Conservation (phyloP, 176 grass and related monocot species). For the Puya raimondii region DNA sequence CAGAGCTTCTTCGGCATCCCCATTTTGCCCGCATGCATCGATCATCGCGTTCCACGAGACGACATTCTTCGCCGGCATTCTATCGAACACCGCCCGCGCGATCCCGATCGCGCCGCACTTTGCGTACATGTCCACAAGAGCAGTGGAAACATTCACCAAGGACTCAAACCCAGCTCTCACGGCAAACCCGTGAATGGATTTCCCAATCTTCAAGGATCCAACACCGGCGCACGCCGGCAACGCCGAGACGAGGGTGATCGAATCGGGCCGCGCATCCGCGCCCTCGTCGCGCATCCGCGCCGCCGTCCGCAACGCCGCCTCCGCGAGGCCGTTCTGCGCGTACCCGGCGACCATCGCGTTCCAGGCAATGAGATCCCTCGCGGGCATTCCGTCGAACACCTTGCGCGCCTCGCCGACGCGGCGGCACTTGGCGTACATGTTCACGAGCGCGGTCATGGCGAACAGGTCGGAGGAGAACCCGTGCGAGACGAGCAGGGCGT, state of each 20-base stretch:
- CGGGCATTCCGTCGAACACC: conserved; percentile 51
- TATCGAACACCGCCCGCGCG: conserved; percentile 23
- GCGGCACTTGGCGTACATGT: conserved; percentile 31
- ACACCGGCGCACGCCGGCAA: conserved; percentile 29
- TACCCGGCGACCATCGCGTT: conserved; percentile 44
- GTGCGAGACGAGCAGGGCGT: conserved; percentile 14
- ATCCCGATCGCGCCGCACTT: conserved; percentile 34
- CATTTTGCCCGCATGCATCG: conserved; percentile 32
- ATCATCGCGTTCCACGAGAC: conserved; percentile 65
- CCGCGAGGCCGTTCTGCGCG: conserved; percentile 32
- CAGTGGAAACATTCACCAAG: conserved; percentile 48
- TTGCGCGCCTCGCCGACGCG: conserved; percentile 23
- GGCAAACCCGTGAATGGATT: conserved; percentile 30
- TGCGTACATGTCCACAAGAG: conserved; percentile 45
- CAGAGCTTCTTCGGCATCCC: conserved; percentile 28
- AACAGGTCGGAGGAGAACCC: conserved; percentile 7
- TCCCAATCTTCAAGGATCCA: conserved; percentile 9
- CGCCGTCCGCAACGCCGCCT: conserved; percentile 27
- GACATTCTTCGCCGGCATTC: conserved; percentile 30
- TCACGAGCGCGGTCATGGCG: conserved; percentile 9
- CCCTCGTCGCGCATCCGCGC: conserved; percentile 22
- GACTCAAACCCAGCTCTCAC: conserved; percentile 23
- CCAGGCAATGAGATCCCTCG: conserved; percentile 39
- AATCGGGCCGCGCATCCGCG: conserved; percentile 32
- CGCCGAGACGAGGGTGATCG: conserved; percentile 43